Percentiles rank a stretch among this genome's conserved stretches.
These are phyloP conservation scores for Petrea volubilis DNA, from an alignment of 257 asterid genomes.

Conservation along the genomic window DNA sequence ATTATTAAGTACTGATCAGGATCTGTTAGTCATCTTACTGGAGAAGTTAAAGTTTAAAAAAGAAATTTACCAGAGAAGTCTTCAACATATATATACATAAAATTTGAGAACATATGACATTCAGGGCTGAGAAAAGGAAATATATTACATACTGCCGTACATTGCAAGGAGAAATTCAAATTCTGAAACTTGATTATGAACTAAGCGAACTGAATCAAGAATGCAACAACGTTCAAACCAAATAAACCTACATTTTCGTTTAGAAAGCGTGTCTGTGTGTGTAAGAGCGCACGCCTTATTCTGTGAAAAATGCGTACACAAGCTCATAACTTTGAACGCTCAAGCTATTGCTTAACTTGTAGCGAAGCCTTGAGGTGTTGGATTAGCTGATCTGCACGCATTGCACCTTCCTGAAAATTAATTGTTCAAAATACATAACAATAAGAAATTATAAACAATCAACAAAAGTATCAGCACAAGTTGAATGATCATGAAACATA, in stretches of 20 bases:
- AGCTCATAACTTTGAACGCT: conserved; percentile 26
- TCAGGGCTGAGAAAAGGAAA: not conserved
- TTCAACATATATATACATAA: too few relatives aligned
- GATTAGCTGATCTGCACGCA: conserved; percentile 55
- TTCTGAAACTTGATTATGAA: not conserved
- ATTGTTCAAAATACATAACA: not conserved
- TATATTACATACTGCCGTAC: not conserved
- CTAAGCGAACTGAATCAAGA: not conserved
- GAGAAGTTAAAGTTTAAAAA: too few relatives aligned
- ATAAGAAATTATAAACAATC: not conserved
- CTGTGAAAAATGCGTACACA: not conserved
- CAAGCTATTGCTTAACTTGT: too few relatives aligned
- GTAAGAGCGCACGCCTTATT: not conserved
- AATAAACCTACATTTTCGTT: not conserved
- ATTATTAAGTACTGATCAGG: too few relatives aligned
- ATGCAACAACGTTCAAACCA: too few relatives aligned
- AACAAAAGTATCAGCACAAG: not conserved
- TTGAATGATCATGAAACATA: not conserved
- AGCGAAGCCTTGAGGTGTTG: conserved; percentile 61
- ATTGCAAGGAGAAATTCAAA: not conserved
- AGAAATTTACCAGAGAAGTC: too few relatives aligned
- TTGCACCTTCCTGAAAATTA: conserved; percentile 70
- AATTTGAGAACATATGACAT: not conserved
- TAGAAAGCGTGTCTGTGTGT: too few relatives aligned
- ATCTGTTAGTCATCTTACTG: too few relatives aligned